Conservation (phyloP, 2,329 filamentous ascomycete species). For the Blastomyces silverae region DNA sequence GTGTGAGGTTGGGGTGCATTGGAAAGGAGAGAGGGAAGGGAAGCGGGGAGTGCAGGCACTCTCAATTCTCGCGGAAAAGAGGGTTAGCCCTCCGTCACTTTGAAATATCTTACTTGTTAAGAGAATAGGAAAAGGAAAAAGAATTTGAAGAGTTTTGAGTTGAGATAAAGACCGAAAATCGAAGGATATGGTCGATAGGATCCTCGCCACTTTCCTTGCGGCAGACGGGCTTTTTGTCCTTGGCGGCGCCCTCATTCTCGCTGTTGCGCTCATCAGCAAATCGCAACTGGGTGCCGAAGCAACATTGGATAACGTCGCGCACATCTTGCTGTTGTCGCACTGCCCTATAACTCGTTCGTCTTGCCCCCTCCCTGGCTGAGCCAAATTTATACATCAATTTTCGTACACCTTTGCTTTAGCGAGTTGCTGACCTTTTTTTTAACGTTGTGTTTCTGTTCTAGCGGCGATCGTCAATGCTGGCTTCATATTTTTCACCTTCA, state of each 20-base stretch:
- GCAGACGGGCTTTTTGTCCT: slow-evolving; percentile 49
- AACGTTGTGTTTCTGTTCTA: slow-evolving; percentile 23
- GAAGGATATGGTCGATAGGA: slow-evolving; percentile 44
- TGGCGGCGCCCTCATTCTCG: slow-evolving; percentile 47
- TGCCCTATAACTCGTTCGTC: slow-evolving; percentile 50
- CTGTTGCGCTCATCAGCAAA: slow-evolving; percentile 48
- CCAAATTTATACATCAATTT: background rate
- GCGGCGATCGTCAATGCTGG: slow-evolving; percentile 66
- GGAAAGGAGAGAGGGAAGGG: background rate
- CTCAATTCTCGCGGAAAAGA: background rate
- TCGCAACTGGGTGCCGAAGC: slow-evolving; percentile 37
- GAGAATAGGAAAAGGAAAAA: background rate
- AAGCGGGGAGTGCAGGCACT: slow-evolving; percentile 9
- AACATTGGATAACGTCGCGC: slow-evolving; percentile 46
- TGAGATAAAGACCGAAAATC: background rate
- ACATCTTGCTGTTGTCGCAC: slow-evolving; percentile 46
- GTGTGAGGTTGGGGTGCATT: background rate
- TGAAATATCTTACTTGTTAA: background rate
- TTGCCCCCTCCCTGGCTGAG: background rate
- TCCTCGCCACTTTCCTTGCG: slow-evolving; percentile 47
- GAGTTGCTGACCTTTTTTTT: slow-evolving; percentile 6
- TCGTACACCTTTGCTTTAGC: too few relatives aligned
- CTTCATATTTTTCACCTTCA: slow-evolving; percentile 64
- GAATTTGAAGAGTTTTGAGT: background rate
- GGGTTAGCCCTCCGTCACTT: background rate